phyloP scores from a whole-genome alignment of 176 grass and related monocot species.

The Saccharum officinarum region DNA sequence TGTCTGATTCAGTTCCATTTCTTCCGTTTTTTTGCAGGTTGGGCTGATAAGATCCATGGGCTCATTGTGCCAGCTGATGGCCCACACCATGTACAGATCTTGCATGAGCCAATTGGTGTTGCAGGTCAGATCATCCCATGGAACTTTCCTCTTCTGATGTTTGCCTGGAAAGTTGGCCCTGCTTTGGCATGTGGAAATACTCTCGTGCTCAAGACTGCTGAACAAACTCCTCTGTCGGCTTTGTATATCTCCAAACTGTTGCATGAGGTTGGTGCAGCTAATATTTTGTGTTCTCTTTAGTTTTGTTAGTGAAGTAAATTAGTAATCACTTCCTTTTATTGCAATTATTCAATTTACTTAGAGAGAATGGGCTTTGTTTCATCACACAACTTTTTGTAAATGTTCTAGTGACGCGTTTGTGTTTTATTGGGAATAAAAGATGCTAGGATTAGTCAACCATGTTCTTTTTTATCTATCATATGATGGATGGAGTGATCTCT shows the following conservation, averaged over 20 bases:
- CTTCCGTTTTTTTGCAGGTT: conserved; percentile 40
- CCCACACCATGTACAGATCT: conserved; percentile 85
- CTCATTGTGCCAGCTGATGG: conserved; percentile 88
- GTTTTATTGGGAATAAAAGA: not conserved
- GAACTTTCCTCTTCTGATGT: conserved; percentile 99
- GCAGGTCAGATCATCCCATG: conserved; percentile 93
- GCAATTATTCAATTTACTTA: not conserved
- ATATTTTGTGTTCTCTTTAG: not conserved
- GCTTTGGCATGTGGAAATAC: conserved; percentile 91
- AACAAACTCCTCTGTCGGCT: conserved; percentile 93
- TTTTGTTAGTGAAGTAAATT: not conserved
- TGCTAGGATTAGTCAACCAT: not conserved
- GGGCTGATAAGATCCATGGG: conserved; percentile 96
- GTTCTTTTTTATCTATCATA: not conserved
- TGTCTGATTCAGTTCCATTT: not conserved
- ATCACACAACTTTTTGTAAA: not conserved
- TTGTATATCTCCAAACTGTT: conserved; percentile 65
- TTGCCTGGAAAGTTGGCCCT: conserved; percentile 92
- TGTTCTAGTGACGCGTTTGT: not conserved
- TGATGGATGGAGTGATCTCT: not conserved
- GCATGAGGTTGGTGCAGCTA: conserved; percentile 62
- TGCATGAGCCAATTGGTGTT: conserved; percentile 87
- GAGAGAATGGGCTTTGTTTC: not conserved
- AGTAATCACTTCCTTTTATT: not conserved
- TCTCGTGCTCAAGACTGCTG: conserved; percentile 87